Percentiles rank a stretch among this genome's conserved stretches.
These are phyloP conservation scores for Candida dendrica DNA, from an alignment of 805 yeast species.

Conservation along the genomic window DNA sequence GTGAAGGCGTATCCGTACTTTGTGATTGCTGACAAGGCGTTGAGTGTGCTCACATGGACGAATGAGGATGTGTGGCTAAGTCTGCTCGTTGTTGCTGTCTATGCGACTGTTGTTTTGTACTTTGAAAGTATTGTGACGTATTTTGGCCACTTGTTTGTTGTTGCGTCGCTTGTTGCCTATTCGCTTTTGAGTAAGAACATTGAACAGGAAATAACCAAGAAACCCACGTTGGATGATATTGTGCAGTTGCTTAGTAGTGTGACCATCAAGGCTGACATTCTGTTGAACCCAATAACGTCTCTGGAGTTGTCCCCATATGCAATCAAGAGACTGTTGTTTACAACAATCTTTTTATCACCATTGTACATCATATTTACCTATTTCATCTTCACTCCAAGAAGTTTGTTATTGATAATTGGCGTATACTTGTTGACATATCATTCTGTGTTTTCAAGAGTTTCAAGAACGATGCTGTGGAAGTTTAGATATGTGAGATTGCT, in stretches of 20 bases:
- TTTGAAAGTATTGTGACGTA: conserved; percentile 74
- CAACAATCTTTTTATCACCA: conserved; percentile 83
- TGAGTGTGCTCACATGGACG: conserved; percentile 86
- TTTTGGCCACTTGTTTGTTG: conserved; percentile 73
- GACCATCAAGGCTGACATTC: conserved; percentile 66
- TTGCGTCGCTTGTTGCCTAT: conserved; percentile 52
- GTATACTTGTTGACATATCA: conserved; percentile 69
- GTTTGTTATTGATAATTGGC: conserved; percentile 53
- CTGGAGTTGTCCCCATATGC: conserved; percentile 72
- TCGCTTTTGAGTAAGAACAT: conserved; percentile 51
- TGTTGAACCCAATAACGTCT: conserved; percentile 73
- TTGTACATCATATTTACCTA: conserved; percentile 64
- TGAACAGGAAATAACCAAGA: conserved; percentile 48
- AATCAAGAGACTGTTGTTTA: conserved; percentile 69
- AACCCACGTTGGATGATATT: conserved; percentile 84
- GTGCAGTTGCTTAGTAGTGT: conserved; percentile 70
- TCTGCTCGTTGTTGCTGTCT: conserved; percentile 48
- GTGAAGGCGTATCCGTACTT: conserved; percentile 82
- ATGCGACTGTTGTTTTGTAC: conserved; percentile 58
- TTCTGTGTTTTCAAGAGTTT: conserved; percentile 76
- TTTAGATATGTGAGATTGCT: conserved; percentile 61
- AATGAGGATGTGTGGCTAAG: conserved; percentile 76
- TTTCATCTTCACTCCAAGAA: conserved; percentile 65
- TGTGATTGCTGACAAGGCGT: conserved; percentile 57
- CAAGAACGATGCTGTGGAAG: conserved; percentile 81